Evolutionary conservation across 495 filamentous ascomycete genomes (phyloP), one percentile per base, ranked within the genome.

Genomic region (Talaromyces nanjingensis): DNA sequence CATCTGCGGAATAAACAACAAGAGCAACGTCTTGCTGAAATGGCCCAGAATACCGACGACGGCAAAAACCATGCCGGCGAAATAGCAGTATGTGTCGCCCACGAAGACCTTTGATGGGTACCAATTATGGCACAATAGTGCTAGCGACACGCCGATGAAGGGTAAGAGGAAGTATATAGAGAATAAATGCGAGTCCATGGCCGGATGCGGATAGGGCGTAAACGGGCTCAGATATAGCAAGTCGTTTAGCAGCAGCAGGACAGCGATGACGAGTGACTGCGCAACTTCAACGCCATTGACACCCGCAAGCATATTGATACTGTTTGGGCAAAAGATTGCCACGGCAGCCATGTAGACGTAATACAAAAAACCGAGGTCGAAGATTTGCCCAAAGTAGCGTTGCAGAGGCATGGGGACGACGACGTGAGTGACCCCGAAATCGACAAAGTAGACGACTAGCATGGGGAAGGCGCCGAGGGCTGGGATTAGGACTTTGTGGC

Each of bases 81-180:
- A 96, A 74, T 99, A 99, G 81, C 94, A 99, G 79, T 98, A 99
- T 18, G 94, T 99, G 71, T 99, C 94, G 25, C 94, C 94, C 1
- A 97, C 93, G 70, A 99, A 99, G 1, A 97, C 96, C 62, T 86
- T 87, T 14, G 93, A 90, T 1, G 94, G 94, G 72, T 93, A 99
- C 91, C 92, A 96, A 70, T 99, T 99, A 77, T 99, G 92, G 72
- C 73, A 85, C 67, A 92, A 83, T 25, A 99, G 84, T 1, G 94
- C 96, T 24, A 89, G 71, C 16, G 92, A 96, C 42, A 97, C 94
- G 33, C 92, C 94, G 34, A 97, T 80, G 74, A 98, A 98, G 20
- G 94, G 94, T 9, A 98, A 81, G 25, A 99, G 83, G 67, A 98
- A 89, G 77, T 93, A 98, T 45, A 97, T 86, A 22, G 90, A 93